These are phyloP conservation scores for Naganishia cerealis DNA, from an alignment of 1,284 basidiomycete species.

Conservation along the genomic window DNA sequence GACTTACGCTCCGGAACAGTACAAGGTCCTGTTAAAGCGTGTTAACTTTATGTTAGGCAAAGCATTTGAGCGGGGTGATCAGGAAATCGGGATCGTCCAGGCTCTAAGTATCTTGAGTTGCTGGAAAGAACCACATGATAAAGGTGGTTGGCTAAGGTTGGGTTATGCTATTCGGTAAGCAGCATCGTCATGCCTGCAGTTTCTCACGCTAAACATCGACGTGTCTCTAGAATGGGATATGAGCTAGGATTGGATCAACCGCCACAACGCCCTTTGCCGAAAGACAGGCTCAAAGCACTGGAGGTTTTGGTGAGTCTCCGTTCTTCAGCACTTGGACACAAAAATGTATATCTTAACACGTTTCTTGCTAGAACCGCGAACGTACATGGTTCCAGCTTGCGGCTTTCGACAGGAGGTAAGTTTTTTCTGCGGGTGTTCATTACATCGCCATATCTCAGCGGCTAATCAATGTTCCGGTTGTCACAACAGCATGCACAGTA, in stretches of 20 bases:
- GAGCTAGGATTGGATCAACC: slow-evolving; percentile 48
- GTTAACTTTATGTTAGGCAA: slow-evolving; percentile 51
- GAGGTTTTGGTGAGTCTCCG: slow-evolving; percentile 32
- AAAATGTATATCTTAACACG: background rate
- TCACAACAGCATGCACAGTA: slow-evolving; percentile 34
- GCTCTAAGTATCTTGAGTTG: slow-evolving; percentile 50
- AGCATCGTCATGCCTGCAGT: background rate
- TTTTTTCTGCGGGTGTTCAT: background rate
- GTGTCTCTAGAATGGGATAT: slow-evolving; percentile 48
- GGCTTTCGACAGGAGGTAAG: slow-evolving; percentile 35
- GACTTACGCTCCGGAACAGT: slow-evolving; percentile 49
- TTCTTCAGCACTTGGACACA: too few relatives aligned
- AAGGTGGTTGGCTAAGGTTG: slow-evolving; percentile 47
- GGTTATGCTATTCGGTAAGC: slow-evolving; percentile 42
- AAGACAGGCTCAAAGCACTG: slow-evolving; percentile 37
- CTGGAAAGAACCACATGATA: slow-evolving; percentile 54
- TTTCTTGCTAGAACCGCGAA: slow-evolving; percentile 33
- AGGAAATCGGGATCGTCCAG: slow-evolving; percentile 53
- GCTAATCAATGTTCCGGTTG: background rate
- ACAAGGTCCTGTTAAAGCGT: slow-evolving; percentile 46
- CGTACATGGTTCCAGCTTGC: slow-evolving; percentile 36
- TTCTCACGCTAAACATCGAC: background rate
- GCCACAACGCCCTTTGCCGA: slow-evolving; percentile 42
- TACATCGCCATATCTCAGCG: background rate
- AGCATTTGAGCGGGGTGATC: slow-evolving; percentile 50